A percentile compares a stretch with the other conserved stretches of the same genome.
Evolutionary conservation across 2,329 filamentous ascomycete genomes (phyloP).

Genomic region (Phoma sp.): DNA sequence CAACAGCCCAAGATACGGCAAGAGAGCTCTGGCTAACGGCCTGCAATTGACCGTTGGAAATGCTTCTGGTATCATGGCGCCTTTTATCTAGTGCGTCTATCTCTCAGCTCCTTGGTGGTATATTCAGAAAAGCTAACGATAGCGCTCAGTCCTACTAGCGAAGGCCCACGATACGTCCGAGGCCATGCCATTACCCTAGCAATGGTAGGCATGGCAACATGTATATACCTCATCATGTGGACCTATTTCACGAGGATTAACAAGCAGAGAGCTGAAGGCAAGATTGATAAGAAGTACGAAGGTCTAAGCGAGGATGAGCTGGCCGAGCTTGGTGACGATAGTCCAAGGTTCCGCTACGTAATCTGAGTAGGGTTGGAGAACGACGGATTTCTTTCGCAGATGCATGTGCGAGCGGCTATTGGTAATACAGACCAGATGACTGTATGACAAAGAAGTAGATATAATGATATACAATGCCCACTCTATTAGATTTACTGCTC

Average conservation of each 20-base stretch:
- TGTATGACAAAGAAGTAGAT: too few relatives aligned
- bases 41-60: slow-evolving; percentile 75
- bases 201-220: slow-evolving; percentile 51
- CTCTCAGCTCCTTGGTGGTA: not conserved
- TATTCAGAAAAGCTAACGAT: slow-evolving; percentile 8
- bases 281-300: slow-evolving; percentile 47
- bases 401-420: too few relatives aligned
- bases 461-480: too few relatives aligned
- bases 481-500: too few relatives aligned
- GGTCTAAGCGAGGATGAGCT: slow-evolving; percentile 52
- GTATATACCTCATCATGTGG: slow-evolving; percentile 47
- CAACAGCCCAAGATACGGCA: slow-evolving; percentile 76
- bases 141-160: slow-evolving; percentile 52
- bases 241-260: slow-evolving; percentile 48
- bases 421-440: too few relatives aligned
- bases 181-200: slow-evolving; percentile 60
- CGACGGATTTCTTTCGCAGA: too few relatives aligned
- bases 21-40: slow-evolving; percentile 73
- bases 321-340: slow-evolving; percentile 53
- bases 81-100: slow-evolving; percentile 60
- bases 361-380: slow-evolving; percentile 17
- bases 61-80: slow-evolving; percentile 73
- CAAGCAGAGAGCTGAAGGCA: slow-evolving; percentile 44
- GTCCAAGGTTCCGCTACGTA: slow-evolving; percentile 52
- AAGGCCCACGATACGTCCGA: slow-evolving; percentile 54